Evolutionary conservation across 257 asterid species (phyloP).

Genomic region (Echium plantagineum): DNA sequence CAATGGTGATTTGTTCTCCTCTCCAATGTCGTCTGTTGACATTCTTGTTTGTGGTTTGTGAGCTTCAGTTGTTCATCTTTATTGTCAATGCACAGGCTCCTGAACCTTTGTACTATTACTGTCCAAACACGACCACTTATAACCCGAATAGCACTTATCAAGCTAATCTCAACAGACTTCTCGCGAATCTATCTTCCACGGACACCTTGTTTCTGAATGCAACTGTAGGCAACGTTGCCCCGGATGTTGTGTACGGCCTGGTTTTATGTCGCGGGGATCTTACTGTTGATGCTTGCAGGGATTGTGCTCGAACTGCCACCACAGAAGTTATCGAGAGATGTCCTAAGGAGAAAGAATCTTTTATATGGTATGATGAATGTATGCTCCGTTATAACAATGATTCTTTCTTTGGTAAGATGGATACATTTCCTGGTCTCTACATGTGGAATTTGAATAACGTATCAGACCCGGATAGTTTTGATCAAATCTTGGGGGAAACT

Average conservation of each 20-base stretch:
- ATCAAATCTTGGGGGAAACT: neutral
- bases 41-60: too few species aligned
- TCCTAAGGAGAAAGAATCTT: neutral
- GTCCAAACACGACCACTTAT: neutral
- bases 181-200: slow-evolving; percentile 8
- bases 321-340: slow-evolving; percentile 3
- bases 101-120: too few species aligned
- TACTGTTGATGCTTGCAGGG: neutral
- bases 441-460: neutral
- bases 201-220: slow-evolving; percentile 9
- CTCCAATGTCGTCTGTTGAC: too few species aligned
- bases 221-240: slow-evolving; percentile 3
- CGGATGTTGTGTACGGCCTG: slow-evolving; percentile 3
- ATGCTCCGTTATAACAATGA: neutral
- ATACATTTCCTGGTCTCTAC: neutral
- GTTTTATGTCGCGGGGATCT: slow-evolving; percentile 23
- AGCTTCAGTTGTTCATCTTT: too few species aligned
- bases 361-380: neutral
- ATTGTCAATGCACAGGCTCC: too few species aligned
- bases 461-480: neutral
- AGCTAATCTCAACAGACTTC: slow-evolving; percentile 8
- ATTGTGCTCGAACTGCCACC: slow-evolving; percentile 2
- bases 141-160: slow-evolving; percentile 1
- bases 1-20: too few species aligned
- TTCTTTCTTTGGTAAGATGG: neutral